Evolutionary conservation across 1,284 basidiomycete genomes (phyloP), one percentile per base, ranked within the genome.

Genomic region (Sanghuangporus weigelae): DNA sequence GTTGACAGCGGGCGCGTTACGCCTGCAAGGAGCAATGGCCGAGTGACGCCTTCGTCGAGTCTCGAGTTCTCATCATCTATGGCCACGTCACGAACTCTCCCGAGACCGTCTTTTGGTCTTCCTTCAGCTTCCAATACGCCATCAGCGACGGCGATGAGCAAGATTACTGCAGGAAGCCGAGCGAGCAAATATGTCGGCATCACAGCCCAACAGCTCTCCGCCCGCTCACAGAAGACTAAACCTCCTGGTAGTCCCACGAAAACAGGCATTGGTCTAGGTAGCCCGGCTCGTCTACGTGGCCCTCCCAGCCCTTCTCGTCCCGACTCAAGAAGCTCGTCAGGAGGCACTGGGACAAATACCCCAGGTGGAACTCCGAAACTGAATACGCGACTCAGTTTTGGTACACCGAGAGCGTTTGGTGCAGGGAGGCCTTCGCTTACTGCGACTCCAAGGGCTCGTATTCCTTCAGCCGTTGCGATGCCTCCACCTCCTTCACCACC

Each of bases 151-250:
- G 63, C 68, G 8, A 61, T 65, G 56, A 65, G 60, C 35, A 65
- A 62, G 36, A 64, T 68, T 35, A 65, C 64, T 10, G 63, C 64
- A 62, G 66, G 63, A 38, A 67, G 61, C 59, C 80, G 93, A 58
- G 93, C 93, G 7, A 90, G 90, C 61, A 91, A 90, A 72, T 94
- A 93, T 70, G 78, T 87, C 36, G 85, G 87, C 14, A 85, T 93
- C 82, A 94, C 91, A 0, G 92, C 92, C 2, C 87, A 90, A 70
- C 89, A 94, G 70, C 78, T 94, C 5, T 31, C 68, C 63, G 65
- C 57, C 66, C 64, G 65, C 54, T 59, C 56, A 63, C 59, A 54
- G 50, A 84, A 79, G 69, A 79, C 81, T 53, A 62, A 71, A 57
- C 70, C 68, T 53, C 68, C 75, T 10, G 65, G 67, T 8, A 77